phyloP scores from a whole-genome alignment of 106 monocot species.

The Dendrobium nobile region DNA sequence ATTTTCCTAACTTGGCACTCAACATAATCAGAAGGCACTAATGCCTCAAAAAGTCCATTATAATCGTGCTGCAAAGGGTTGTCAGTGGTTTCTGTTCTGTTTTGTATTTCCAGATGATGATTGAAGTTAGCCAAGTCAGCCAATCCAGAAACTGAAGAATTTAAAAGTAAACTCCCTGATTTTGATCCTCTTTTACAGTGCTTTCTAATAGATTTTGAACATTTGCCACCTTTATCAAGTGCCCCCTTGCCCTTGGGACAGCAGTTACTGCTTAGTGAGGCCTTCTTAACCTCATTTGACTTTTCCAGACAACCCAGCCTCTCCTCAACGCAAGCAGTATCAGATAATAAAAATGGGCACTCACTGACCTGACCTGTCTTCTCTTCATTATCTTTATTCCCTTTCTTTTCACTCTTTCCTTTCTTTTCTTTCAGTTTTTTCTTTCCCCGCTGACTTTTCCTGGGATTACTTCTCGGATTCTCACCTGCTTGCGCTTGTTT shows the following conservation, averaged over 20 bases:
- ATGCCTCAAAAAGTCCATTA: constrained; percentile 5
- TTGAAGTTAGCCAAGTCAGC: constrained; percentile 10
- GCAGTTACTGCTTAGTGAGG: constrained; percentile 11
- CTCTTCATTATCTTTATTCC: neutral
- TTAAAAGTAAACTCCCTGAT: neutral
- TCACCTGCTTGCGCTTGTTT: constrained; percentile 1
- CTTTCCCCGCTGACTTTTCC: neutral
- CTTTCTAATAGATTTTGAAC: constrained; percentile 15
- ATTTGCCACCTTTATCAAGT: constrained; percentile 3
- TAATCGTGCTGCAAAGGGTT: constrained; percentile 10
- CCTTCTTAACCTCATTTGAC: constrained; percentile 12
- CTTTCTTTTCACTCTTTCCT: neutral
- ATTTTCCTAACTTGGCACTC: neutral
- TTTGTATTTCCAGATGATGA: constrained; percentile 10
- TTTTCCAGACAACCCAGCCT: constrained; percentile 4
- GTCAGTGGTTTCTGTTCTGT: constrained; percentile 3
- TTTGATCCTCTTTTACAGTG: constrained; percentile 18
- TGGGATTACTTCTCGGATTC: neutral
- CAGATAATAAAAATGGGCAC: constrained; percentile 6
- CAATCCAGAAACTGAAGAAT: constrained; percentile 7
- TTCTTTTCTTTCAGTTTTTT: neutral
- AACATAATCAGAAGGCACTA: neutral
- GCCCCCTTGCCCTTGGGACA: constrained; percentile 11
- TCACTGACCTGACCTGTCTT: constrained; percentile 6
- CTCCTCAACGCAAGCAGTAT: constrained; percentile 17